Evolutionary conservation across 2,329 filamentous ascomycete genomes (phyloP).

Genomic region (Malbranchea zuffiana): DNA sequence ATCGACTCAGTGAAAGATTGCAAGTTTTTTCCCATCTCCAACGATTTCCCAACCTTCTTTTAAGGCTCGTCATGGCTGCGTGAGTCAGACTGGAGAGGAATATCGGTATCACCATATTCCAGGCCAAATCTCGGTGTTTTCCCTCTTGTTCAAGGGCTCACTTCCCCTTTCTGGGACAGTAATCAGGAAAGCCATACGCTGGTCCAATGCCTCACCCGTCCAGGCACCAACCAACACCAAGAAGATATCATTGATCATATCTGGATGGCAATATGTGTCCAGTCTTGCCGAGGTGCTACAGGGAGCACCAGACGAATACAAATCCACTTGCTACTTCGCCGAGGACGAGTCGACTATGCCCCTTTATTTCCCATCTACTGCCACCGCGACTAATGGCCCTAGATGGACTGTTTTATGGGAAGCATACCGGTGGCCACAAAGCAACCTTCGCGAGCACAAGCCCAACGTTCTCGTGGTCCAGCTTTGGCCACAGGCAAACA

Average conservation of each 20-base stretch:
- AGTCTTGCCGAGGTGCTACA: no score
- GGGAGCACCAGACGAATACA: no score
- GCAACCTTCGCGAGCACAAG: background rate
- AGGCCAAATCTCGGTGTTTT: background rate
- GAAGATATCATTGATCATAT: slow-evolving; percentile 3
- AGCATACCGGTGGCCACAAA: background rate
- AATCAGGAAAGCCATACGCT: background rate
- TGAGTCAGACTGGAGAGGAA: no score
- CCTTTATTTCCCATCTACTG: background rate
- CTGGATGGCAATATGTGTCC: slow-evolving; percentile 1
- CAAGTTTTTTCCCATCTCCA: no score
- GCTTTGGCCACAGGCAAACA: background rate
- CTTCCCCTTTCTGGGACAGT: background rate
- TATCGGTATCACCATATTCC: background rate
- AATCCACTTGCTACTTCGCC: no score
- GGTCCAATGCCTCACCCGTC: background rate
- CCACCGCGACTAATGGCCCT: background rate
- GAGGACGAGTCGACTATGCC: no score
- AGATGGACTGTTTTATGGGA: slow-evolving; percentile 1
- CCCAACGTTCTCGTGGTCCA: background rate
- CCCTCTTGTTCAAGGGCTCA: no score
- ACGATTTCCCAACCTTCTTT: background rate
- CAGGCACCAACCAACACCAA: no score
- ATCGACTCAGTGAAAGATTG: background rate
- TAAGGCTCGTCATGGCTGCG: no score